A percentile compares a stretch with the other conserved stretches of the same genome.
phyloP scores from a whole-genome alignment of 495 filamentous ascomycete species.

The Glarea lozoyensis region DNA sequence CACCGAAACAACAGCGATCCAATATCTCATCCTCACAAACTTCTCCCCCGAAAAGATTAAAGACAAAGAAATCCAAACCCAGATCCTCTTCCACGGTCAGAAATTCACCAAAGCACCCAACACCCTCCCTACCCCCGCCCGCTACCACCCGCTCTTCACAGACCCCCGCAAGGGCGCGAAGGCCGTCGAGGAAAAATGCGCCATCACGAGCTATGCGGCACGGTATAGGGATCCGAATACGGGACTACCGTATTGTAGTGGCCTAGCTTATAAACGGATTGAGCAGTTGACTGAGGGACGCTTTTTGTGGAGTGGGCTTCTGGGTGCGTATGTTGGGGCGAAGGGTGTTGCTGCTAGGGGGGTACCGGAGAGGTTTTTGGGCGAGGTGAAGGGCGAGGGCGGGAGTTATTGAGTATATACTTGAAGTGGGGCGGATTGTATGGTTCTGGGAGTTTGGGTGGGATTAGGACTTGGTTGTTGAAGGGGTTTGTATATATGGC shows the following conservation, averaged over 20 bases:
- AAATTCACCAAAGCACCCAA: slow-evolving; percentile 44
- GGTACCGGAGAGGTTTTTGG: slow-evolving; percentile 58
- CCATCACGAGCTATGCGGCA: slow-evolving; percentile 72
- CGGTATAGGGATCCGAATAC: slow-evolving; percentile 71
- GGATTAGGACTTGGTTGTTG: too few relatives aligned
- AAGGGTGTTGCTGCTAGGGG: slow-evolving; percentile 50
- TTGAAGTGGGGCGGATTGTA: too few relatives aligned
- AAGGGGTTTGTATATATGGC: too few relatives aligned
- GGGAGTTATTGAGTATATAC: too few relatives aligned
- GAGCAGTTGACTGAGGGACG: slow-evolving; percentile 54
- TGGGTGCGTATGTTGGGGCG: slow-evolving; percentile 67
- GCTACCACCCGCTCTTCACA: neutral
- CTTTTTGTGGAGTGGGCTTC: slow-evolving; percentile 65
- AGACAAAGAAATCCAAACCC: slow-evolving; percentile 43
- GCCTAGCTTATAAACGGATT: slow-evolving; percentile 66
- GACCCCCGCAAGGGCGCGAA: slow-evolving; percentile 34
- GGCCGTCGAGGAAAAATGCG: slow-evolving; percentile 44
- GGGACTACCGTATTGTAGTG: slow-evolving; percentile 64
- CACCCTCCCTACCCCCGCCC: slow-evolving; percentile 22
- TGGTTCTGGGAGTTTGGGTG: too few relatives aligned
- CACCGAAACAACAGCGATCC: slow-evolving; percentile 13
- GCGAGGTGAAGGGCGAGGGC: too few relatives aligned
- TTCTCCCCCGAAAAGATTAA: slow-evolving; percentile 45
- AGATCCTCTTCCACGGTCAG: slow-evolving; percentile 41
- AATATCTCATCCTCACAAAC: slow-evolving; percentile 48